Evolutionary conservation across 1,139 yeast genomes (phyloP).

Genomic region (Suhomyces panamericanus): DNA sequence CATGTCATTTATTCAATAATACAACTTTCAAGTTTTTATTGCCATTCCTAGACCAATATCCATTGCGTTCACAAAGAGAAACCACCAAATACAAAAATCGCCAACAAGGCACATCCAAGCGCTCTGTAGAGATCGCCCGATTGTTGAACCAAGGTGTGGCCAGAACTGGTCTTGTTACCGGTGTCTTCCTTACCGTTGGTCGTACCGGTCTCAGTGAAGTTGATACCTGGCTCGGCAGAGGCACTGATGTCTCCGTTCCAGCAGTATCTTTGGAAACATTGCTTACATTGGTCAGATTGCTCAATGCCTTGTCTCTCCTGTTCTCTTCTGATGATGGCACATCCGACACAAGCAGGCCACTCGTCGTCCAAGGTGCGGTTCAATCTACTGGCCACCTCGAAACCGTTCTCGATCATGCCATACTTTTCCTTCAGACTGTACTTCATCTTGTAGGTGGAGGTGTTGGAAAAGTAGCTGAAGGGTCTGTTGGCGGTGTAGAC

Average conservation of each 20-base stretch:
- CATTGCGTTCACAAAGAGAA: constrained; percentile 3
- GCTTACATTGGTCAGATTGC: constrained; percentile 40
- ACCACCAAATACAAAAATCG: constrained; percentile 8
- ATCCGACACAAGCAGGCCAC: constrained; percentile 44
- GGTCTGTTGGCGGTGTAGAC: constrained; percentile 46
- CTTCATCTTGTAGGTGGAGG: constrained; percentile 36
- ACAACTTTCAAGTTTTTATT: background rate
- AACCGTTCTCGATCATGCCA: constrained; percentile 42
- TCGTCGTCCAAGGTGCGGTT: constrained; percentile 37
- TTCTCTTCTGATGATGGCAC: constrained; percentile 46
- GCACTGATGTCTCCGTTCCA: constrained; percentile 37
- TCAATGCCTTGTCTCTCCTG: constrained; percentile 42
- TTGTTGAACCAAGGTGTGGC: constrained; percentile 4
- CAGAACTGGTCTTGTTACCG: constrained; percentile 14
- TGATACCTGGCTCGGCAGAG: constrained; percentile 19
- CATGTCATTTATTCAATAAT: too few relatives aligned
- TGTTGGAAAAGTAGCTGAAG: constrained; percentile 37
- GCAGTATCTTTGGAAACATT: constrained; percentile 42
- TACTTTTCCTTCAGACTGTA: constrained; percentile 37
- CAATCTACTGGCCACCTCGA: constrained; percentile 27
- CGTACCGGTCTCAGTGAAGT: constrained; percentile 50
- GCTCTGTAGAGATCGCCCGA: constrained; percentile 3
- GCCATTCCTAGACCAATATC: background rate
- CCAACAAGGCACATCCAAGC: constrained; percentile 11
- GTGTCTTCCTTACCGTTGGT: constrained; percentile 37